phyloP scores from a whole-genome alignment of 306 rosid genomes.

The Echinosophora koreensis region DNA sequence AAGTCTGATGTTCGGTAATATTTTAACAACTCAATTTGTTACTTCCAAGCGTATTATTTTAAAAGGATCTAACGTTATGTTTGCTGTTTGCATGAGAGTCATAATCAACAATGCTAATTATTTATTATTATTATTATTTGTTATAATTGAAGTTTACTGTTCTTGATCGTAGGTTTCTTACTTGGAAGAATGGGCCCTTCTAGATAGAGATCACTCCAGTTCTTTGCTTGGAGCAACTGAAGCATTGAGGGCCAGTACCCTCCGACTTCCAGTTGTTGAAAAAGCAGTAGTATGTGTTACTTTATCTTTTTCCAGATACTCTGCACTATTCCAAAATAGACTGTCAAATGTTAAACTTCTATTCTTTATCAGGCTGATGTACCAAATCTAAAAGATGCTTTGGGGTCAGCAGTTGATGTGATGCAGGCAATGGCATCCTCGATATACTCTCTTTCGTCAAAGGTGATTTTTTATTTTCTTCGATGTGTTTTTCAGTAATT shows the following conservation, averaged over 20 bases:
- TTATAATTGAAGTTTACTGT: conserved; percentile 46
- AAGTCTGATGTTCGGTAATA: conserved; percentile 14
- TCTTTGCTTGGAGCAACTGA: conserved; percentile 98
- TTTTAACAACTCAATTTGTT: conserved; percentile 8
- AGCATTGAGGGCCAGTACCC: conserved; percentile 97
- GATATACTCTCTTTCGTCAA: conserved; percentile 80
- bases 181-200: conserved; percentile 95
- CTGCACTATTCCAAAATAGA: background rate
- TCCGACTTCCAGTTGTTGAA: conserved; percentile 95
- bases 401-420: conserved; percentile 94
- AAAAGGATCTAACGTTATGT: conserved; percentile 17
- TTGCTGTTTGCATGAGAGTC: conserved; percentile 29
- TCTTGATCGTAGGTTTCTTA: conserved; percentile 69
- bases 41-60: conserved; percentile 24
- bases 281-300: conserved; percentile 75
- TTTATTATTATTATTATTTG: conserved; percentile 3
- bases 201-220: conserved; percentile 88
- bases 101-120: conserved; percentile 33
- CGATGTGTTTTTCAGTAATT: conserved; percentile 19
- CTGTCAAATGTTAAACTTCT: conserved; percentile 34
- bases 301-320: conserved; percentile 13
- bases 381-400: conserved; percentile 89
- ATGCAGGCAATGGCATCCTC: conserved; percentile 98
- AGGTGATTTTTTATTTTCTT: conserved; percentile 59
- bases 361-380: conserved; percentile 76